Base-by-base conservation (phyloP, 371 early-diverging fungal species). In the Syncephalis plumigaleata region DNA sequence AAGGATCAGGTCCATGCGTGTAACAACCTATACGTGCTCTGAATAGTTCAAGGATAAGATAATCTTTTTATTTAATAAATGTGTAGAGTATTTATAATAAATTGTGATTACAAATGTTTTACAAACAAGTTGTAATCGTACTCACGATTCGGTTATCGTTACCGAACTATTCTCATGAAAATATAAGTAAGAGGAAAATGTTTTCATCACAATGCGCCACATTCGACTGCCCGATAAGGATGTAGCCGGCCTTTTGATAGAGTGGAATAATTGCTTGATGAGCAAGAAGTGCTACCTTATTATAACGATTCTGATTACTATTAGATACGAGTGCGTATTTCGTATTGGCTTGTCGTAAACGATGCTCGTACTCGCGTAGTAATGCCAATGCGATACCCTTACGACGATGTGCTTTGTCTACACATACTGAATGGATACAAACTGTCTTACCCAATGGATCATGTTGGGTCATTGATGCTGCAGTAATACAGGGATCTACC, bases 401-500 rank as follows among this genome's bases (percentile, higher is more conserved):
- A 17, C 77, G 59, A 44, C 71, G 72, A 45, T 58, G 55, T 13
- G 54, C 52, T 3, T 64, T 64, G 1, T 64, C 55, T 4, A 75
- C 70, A 46, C 79, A 79, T 8, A 81, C 81, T 24, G 80, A 78
- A 49, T 79, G 79, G 16, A 79, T 57, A 46, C 79, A 80, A 13
- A 77, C 71, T 0, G 75, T 77, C 13, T 52, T 57, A 7, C 84
- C 84, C 3, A 54, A 43, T 11, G 69, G 68, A 15, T 81, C 75
- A 54, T 81, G 77, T 0, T 36, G 27, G 13, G 57, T 54, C 82
- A 84, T 81, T 27, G 81, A 77, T 36, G 60, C 67, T 39, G 80
- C 73, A 0, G 81, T 79, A 0, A 84, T 63, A 8, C 65, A 54
- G 7, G 66, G 48, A 1, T 55, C 54, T 1, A 36, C 44, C 0